A percentile compares a stretch with the other conserved stretches of the same genome.
These are phyloP conservation scores for Pisolithus thermaeus DNA, from an alignment of 1,284 basidiomycete genomes.

Conservation along the genomic window DNA sequence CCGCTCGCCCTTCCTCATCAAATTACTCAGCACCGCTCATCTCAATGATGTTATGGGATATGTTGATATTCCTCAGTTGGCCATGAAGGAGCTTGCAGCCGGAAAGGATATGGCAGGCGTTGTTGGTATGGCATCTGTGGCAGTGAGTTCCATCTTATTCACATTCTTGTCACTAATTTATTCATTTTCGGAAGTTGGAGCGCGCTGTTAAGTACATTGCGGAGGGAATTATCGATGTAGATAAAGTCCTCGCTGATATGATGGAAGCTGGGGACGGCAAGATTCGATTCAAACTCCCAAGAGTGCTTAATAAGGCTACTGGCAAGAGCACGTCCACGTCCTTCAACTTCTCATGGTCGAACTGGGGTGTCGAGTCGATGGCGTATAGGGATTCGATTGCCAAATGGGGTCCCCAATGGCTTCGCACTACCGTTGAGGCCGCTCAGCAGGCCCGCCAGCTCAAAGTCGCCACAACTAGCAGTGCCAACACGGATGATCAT, in stretches of 20 bases:
- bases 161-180: background rate
- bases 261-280: conserved; percentile 6
- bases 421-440: background rate
- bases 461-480: background rate
- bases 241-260: conserved; percentile 8
- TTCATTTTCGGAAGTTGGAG: conserved; percentile 7
- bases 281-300: conserved; percentile 7
- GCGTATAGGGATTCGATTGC: too few species aligned
- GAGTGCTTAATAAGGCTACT: conserved; percentile 10
- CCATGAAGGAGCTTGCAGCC: conserved; percentile 1
- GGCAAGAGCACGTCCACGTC: background rate
- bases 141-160: background rate
- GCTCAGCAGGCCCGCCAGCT: background rate
- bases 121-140: conserved; percentile 3
- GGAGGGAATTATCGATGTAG: conserved; percentile 8
- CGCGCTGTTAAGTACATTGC: conserved; percentile 5
- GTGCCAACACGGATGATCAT: background rate
- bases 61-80: background rate
- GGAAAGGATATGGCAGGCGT: conserved; percentile 5
- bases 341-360: too few species aligned
- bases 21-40: conserved; percentile 2
- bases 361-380: too few species aligned
- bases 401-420: background rate
- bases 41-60: background rate
- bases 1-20: conserved; percentile 5